Evolutionary conservation across 2,329 filamentous ascomycete genomes (phyloP).

Genomic region (Cordyceps cateniannulata): DNA sequence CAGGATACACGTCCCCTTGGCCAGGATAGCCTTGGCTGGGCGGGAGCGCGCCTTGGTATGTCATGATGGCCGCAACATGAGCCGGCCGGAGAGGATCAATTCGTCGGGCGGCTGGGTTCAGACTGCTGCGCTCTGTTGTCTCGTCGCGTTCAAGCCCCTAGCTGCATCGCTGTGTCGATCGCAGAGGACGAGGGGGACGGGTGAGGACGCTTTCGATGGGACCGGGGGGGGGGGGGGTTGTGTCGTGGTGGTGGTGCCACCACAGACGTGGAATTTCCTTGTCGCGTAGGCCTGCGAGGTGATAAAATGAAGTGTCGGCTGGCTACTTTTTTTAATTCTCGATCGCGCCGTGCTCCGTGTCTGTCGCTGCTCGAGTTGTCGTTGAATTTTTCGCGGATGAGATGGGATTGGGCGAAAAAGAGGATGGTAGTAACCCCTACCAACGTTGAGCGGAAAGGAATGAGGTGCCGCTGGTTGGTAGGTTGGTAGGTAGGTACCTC

Average conservation of each 20-base stretch:
- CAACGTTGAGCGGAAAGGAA: neutral
- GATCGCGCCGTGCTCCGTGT: neutral
- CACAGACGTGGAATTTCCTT: neutral
- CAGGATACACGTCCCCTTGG: constrained; percentile 25
- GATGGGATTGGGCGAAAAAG: neutral
- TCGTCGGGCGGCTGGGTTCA: neutral
- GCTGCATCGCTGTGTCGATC: constrained; percentile 12
- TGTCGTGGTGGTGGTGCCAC: neutral
- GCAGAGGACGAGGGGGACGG: neutral
- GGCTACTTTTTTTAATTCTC: neutral
- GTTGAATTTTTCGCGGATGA: neutral
- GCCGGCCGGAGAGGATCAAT: neutral
- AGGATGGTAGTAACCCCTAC: neutral
- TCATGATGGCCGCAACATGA: constrained; percentile 25
- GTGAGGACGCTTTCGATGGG: neutral
- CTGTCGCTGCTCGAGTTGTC: neutral
- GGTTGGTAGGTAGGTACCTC: too few species aligned
- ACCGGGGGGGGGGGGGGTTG: neutral
- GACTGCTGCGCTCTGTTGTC: neutral
- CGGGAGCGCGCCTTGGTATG: constrained; percentile 33
- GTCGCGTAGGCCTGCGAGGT: neutral
- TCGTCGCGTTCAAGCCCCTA: neutral
- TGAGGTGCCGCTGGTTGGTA: neutral
- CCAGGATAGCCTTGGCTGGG: constrained; percentile 33
- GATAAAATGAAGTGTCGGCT: too few species aligned